Conservation (phyloP, 345 rosid species). For the Hypericum perforatum region DNA sequence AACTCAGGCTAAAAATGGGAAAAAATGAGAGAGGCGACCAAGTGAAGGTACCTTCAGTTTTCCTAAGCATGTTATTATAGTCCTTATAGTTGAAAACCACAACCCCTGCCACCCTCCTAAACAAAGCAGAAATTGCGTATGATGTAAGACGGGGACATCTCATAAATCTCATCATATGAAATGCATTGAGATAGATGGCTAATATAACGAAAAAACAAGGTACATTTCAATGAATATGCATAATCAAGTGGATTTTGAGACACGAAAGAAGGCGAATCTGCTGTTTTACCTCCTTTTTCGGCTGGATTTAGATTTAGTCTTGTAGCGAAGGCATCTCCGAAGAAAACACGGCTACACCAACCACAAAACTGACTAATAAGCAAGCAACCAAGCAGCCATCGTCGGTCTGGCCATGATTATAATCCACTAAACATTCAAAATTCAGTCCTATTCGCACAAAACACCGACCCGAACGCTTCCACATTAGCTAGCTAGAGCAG, state of each 20-base stretch:
- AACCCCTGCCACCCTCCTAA: constrained; percentile 14
- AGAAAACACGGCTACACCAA: constrained; percentile 20
- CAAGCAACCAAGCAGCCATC: too few species aligned
- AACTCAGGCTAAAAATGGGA: neutral
- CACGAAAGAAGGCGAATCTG: neutral
- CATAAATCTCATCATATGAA: too few species aligned
- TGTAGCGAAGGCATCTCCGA: constrained; percentile 22
- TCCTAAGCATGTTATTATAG: constrained; percentile 18
- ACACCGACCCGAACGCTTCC: too few species aligned
- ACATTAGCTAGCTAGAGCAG: too few species aligned
- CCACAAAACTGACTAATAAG: neutral
- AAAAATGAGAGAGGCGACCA: neutral
- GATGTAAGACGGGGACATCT: neutral
- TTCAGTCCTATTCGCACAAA: too few species aligned
- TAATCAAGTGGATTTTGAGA: too few species aligned
- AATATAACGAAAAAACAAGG: too few species aligned
- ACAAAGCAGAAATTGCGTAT: neutral
- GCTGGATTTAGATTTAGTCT: constrained; percentile 7
- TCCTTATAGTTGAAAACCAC: constrained; percentile 25
- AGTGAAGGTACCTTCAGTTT: constrained; percentile 14
- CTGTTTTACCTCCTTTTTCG: constrained; percentile 14
- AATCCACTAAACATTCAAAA: too few species aligned
- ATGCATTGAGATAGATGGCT: too few species aligned
- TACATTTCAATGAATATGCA: too few species aligned
- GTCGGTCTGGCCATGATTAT: too few species aligned